A percentile compares a stretch with the other conserved stretches of the same genome.
Conservation (phyloP, 2,329 filamentous ascomycete species). For the Lasiodiplodia theobromae region DNA sequence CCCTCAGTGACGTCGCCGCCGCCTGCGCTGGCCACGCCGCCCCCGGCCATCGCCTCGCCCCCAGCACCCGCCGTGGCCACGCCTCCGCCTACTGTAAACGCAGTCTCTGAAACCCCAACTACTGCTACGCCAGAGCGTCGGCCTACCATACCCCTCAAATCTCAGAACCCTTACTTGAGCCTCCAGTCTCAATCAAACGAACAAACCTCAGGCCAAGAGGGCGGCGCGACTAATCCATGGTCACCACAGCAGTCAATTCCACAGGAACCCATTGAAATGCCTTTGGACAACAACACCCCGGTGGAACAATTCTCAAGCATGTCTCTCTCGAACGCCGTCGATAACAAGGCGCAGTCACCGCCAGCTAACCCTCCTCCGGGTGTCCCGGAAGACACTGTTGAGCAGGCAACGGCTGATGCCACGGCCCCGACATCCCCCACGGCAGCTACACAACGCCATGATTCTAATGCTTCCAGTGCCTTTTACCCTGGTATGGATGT, state of each 20-base stretch:
- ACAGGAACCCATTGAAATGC: slow-evolving; percentile 50
- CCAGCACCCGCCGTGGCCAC: slow-evolving; percentile 1
- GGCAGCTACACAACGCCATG: slow-evolving; percentile 34
- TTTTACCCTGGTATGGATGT: slow-evolving; percentile 42
- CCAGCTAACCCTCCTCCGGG: slow-evolving; percentile 2
- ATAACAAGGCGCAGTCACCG: slow-evolving; percentile 31
- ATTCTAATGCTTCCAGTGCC: slow-evolving; percentile 38
- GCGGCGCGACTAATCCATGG: slow-evolving; percentile 50
- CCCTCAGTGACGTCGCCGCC: slow-evolving; percentile 33
- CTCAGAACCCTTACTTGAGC: slow-evolving; percentile 54
- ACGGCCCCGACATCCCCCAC: background rate
- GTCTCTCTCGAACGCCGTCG: slow-evolving; percentile 39
- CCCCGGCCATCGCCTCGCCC: background rate
- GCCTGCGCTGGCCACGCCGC: background rate
- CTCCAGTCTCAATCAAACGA: slow-evolving; percentile 45
- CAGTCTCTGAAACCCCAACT: slow-evolving; percentile 38
- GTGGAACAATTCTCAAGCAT: slow-evolving; percentile 49
- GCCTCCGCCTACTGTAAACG: slow-evolving; percentile 41
- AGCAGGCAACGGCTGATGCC: background rate
- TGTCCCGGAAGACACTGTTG: background rate
- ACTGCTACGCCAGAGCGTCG: slow-evolving; percentile 36
- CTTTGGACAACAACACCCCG: slow-evolving; percentile 50
- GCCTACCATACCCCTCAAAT: slow-evolving; percentile 38
- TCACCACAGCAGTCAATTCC: slow-evolving; percentile 39
- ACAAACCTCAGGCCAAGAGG: slow-evolving; percentile 43